Evolutionary conservation across 2,329 filamentous ascomycete species (phyloP).

Genomic region (Sphaerulina populicola): DNA sequence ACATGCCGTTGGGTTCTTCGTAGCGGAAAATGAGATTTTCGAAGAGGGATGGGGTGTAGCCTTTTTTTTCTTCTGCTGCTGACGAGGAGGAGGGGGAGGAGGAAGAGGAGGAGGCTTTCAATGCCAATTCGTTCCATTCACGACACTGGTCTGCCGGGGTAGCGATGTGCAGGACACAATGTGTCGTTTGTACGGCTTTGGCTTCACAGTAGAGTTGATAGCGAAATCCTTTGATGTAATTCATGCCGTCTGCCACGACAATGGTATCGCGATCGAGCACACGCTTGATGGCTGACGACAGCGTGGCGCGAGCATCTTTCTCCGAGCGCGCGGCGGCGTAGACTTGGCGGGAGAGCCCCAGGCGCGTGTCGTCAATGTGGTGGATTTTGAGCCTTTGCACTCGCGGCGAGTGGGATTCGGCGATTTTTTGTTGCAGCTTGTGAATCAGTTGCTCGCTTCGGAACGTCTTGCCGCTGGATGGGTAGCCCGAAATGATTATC

Average conservation of each 20-base stretch:
- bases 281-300: conserved; percentile 72
- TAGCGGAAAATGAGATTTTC: conserved; percentile 75
- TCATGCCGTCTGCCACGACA: conserved; percentile 69
- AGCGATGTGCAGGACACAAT: conserved; percentile 61
- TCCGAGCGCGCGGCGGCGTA: conserved; percentile 72
- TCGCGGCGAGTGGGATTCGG: conserved; percentile 33
- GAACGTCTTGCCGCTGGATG: conserved; percentile 55
- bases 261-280: conserved; percentile 63
- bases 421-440: conserved; percentile 55
- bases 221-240: conserved; percentile 85
- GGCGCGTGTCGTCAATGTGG: conserved; percentile 63
- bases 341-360: conserved; percentile 60
- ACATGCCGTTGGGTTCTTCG: conserved; percentile 80
- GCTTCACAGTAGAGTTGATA: conserved; percentile 82
- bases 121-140: conserved; percentile 50
- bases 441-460: conserved; percentile 56
- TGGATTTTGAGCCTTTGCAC: conserved; percentile 55
- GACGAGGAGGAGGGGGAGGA: too few relatives aligned
- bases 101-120: conserved; percentile 26
- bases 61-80: conserved; percentile 16
- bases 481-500: conserved; percentile 34
- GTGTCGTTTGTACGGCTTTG: conserved; percentile 67
- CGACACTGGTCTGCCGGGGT: conserved; percentile 49
- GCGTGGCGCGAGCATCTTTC: conserved; percentile 69
- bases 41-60: conserved; percentile 55